Evolutionary conservation across 331 rosid species (phyloP), one percentile per base, ranked within the genome.

Genomic region (Rosa hybrid): DNA sequence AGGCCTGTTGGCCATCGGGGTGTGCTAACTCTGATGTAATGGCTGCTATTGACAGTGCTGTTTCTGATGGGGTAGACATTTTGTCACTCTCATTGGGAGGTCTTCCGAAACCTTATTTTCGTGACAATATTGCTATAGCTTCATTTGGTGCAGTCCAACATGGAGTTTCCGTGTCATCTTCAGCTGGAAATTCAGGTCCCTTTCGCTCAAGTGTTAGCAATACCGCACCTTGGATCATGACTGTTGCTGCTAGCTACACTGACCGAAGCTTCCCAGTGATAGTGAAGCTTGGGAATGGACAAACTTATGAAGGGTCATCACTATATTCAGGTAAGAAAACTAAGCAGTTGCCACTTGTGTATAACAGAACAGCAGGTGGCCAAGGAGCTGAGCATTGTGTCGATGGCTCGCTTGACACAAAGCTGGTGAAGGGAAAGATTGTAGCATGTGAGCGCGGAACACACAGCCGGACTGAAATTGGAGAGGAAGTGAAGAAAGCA

Each of bases 111-210:
- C 87, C 90, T 12, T 92, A 75, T 74, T 85, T 88, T 23, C 60
- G 4, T 13, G 97, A 92, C 20, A 79, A 76, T 0, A 82, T 94
- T 65, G 91, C 98, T 44, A 89, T 94, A 54, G 90, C 94, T 17
- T 71, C 97, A 46, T 91, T 88, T 46, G 90, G 92, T 7, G 96
- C 97, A 41, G 62, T 74, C 18, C 74, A 68, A 71, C 86, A 72
- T 0, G 98, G 98, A 12, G 89, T 92, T 62, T 82, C 88, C n/a
- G 86, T 94, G 62, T 86, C 98, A 54, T 89, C 92, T 76, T 86
- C 98, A 5, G 97, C 92, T 20, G 97, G 98, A 12, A 94, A 94
- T 70, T 88, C 89, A n/a, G 92, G 95, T 39, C 94, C 94, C 0
- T 78, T 13, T 25, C 27, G 67, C 39, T 86, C 89, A 13, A 74